phyloP scores from a whole-genome alignment of 1,284 basidiomycete species.

The Cryptococcus amylolentus region DNA sequence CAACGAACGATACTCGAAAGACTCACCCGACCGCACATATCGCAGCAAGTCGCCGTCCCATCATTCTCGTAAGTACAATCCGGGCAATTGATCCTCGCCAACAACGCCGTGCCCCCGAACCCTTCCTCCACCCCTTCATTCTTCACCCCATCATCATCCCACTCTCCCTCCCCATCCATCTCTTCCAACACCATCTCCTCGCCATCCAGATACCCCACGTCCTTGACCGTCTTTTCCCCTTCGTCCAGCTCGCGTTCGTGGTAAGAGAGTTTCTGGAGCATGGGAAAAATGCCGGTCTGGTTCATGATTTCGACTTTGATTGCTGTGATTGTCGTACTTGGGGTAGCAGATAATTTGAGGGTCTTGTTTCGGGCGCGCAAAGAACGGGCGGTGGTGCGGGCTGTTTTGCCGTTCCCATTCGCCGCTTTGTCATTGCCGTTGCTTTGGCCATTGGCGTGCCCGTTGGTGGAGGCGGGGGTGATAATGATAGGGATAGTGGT shows the following conservation, averaged over 20 bases:
- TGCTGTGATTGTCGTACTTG: constrained; percentile 28
- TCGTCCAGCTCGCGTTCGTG: constrained; percentile 21
- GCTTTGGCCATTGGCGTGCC: too few relatives aligned
- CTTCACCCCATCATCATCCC: constrained; percentile 12
- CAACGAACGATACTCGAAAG: too few relatives aligned
- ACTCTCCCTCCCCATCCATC: constrained; percentile 24
- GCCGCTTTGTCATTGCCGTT: too few relatives aligned
- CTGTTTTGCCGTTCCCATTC: background rate
- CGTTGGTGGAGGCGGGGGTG: background rate
- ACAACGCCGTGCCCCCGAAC: constrained; percentile 40
- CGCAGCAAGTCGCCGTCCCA: constrained; percentile 14
- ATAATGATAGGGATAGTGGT: constrained; percentile 18
- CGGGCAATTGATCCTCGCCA: constrained; percentile 25
- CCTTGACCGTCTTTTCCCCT: constrained; percentile 25
- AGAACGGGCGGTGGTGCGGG: background rate
- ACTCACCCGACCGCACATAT: constrained; percentile 18
- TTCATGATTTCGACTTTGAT: constrained; percentile 31
- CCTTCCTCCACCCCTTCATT: constrained; percentile 19
- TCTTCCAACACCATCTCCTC: constrained; percentile 27
- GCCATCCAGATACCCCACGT: constrained; percentile 22
- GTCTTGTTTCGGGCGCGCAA: constrained; percentile 3
- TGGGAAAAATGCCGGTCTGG: constrained; percentile 22
- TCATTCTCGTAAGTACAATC: constrained; percentile 30
- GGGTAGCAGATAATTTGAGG: constrained; percentile 9
- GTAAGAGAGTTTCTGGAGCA: constrained; percentile 27